Evolutionary conservation across 352 stramenopile species (phyloP).

Genomic region (Globisporangium cederbergense): DNA sequence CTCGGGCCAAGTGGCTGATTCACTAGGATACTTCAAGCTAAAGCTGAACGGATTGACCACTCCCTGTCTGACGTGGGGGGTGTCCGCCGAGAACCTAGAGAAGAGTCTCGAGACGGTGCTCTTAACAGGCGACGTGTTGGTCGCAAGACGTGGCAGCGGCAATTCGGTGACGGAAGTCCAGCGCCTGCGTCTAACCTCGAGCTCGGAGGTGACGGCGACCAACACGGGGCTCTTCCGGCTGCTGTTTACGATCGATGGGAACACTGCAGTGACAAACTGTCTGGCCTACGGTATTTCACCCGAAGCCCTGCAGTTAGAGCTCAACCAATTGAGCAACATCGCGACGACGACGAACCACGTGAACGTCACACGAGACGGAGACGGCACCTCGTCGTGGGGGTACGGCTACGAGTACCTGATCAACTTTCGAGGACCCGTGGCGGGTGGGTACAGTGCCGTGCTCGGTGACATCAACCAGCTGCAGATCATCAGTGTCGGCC

Average conservation of each 20-base stretch:
- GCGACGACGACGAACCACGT: slow-evolving; percentile 38
- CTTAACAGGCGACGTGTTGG: slow-evolving; percentile 44
- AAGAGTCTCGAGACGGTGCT: slow-evolving; percentile 35
- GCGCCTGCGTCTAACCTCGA: slow-evolving; percentile 63
- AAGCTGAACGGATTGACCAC: slow-evolving; percentile 23
- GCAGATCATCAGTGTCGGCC: slow-evolving; percentile 48
- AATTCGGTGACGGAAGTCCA: slow-evolving; percentile 67
- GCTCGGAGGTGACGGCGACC: slow-evolving; percentile 47
- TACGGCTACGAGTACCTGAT: slow-evolving; percentile 82
- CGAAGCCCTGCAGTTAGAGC: slow-evolving; percentile 40
- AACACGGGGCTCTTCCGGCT: slow-evolving; percentile 56
- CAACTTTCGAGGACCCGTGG: slow-evolving; percentile 52
- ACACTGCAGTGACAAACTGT: slow-evolving; percentile 51
- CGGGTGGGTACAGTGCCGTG: slow-evolving; percentile 52
- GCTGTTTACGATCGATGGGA: slow-evolving; percentile 51
- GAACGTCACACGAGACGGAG: slow-evolving; percentile 59
- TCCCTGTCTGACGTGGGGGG: slow-evolving; percentile 57
- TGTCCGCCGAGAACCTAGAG: slow-evolving; percentile 44
- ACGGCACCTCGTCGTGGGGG: slow-evolving; percentile 60
- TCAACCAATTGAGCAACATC: slow-evolving; percentile 65
- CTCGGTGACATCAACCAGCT: slow-evolving; percentile 54
- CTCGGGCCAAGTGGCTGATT: slow-evolving; percentile 58
- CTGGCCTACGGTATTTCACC: slow-evolving; percentile 73
- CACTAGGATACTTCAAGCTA: slow-evolving; percentile 55
- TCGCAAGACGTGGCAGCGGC: slow-evolving; percentile 54